phyloP scores from a whole-genome alignment of 257 asterid species.

The Petunia secreta region DNA sequence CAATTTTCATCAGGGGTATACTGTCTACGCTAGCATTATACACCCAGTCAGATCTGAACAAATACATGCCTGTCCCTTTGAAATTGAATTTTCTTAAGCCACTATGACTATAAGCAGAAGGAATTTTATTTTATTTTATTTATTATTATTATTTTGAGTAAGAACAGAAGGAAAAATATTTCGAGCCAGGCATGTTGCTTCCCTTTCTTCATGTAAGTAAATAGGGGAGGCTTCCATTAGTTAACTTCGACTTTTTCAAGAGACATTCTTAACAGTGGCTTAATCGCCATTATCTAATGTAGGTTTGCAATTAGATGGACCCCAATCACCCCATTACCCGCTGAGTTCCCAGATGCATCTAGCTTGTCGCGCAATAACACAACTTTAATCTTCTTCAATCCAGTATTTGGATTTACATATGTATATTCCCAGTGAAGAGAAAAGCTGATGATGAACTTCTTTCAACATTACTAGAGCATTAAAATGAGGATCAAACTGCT shows the following conservation, averaged over 20 bases:
- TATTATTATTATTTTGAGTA: too few species aligned
- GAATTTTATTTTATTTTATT: too few species aligned
- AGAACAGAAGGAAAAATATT: neutral
- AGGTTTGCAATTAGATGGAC: neutral
- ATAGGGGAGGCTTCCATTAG: neutral
- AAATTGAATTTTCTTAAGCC: conserved; percentile 9
- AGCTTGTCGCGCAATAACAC: neutral
- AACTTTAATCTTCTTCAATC: conserved; percentile 15
- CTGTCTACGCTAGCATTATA: neutral
- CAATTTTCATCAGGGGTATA: neutral
- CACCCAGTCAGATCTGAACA: neutral
- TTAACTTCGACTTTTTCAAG: neutral
- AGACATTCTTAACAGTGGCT: conserved; percentile 1
- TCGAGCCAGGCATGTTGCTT: neutral
- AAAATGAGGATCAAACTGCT: conserved; percentile 7
- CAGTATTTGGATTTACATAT: neutral
- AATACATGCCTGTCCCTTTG: neutral
- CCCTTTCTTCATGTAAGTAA: neutral
- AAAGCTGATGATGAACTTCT: neutral
- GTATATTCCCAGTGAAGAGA: neutral
- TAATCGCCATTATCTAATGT: neutral
- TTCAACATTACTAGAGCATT: neutral
- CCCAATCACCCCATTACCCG: neutral
- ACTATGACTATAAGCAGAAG: neutral
- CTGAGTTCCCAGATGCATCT: conserved; percentile 7